phyloP scores from a whole-genome alignment of 352 stramenopile genomes.

The Globisporangium parvum region DNA sequence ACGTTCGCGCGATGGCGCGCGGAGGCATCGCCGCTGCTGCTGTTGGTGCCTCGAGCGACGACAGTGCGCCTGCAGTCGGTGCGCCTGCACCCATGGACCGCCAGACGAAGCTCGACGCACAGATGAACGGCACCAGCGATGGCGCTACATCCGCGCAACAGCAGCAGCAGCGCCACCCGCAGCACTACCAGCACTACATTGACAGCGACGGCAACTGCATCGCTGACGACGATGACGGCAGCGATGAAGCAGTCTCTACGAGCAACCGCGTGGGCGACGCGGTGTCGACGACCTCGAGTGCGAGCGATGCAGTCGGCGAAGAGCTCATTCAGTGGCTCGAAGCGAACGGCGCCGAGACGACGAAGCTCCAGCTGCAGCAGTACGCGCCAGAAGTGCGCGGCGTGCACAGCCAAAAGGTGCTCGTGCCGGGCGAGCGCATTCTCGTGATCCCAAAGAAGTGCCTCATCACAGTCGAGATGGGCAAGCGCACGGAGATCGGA shows the following conservation, averaged over 20 bases:
- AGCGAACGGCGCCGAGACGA: conserved; percentile 58
- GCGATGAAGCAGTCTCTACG: not conserved
- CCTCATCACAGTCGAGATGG: conserved; percentile 99
- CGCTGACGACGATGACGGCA: not conserved
- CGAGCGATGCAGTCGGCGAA: conserved; percentile 38
- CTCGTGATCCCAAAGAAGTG: conserved; percentile 93
- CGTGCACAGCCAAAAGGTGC: conserved; percentile 86
- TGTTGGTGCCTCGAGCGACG: too few relatives aligned
- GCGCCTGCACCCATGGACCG: too few relatives aligned
- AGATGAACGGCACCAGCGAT: not conserved
- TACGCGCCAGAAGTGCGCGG: conserved; percentile 92
- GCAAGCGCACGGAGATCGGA: conserved; percentile 94
- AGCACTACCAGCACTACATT: conserved; percentile 11
- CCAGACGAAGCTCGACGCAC: too few relatives aligned
- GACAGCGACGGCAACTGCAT: conserved; percentile 11
- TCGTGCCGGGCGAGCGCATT: conserved; percentile 83
- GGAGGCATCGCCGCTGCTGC: too few relatives aligned
- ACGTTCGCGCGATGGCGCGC: too few relatives aligned
- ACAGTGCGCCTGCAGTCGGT: too few relatives aligned
- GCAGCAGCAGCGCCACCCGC: conserved; percentile 3
- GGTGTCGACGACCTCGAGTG: conserved; percentile 10
- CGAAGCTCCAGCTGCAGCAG: conserved; percentile 75
- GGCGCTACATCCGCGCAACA: not conserved
- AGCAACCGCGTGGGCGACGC: conserved; percentile 12
- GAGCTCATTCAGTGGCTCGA: conserved; percentile 80